Conservation (phyloP, 306 rosid genomes). For the Glycine latifolia region DNA sequence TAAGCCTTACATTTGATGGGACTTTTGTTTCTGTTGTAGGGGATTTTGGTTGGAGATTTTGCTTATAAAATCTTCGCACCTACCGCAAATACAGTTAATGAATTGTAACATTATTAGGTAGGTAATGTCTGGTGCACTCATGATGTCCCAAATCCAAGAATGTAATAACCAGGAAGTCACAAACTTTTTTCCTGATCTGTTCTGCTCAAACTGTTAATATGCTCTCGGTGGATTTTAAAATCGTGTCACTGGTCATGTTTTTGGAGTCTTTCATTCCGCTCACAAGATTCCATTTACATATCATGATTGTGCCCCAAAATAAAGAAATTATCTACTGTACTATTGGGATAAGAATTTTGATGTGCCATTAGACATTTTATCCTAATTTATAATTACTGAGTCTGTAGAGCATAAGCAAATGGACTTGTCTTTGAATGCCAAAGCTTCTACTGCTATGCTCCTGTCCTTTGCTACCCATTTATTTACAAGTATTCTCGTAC, state of each 20-base stretch:
- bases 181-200: not conserved
- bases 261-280: not conserved
- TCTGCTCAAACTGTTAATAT: slow-evolving; percentile 17
- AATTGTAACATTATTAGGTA: not conserved
- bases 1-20: slow-evolving; percentile 16
- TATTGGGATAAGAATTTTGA: slow-evolving; percentile 8
- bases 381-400: not conserved
- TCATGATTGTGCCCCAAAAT: not conserved
- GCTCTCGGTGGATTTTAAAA: not conserved
- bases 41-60: slow-evolving; percentile 24
- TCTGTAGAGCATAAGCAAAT: not conserved
- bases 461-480: not conserved
- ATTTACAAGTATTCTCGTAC: not conserved
- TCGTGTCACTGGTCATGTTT: not conserved
- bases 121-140: not conserved
- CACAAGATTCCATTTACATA: not conserved
- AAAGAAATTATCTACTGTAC: not conserved
- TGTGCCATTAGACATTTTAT: not conserved
- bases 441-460: not conserved
- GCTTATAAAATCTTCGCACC: not conserved
- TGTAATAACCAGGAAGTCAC: slow-evolving; percentile 7
- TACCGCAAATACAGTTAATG: slow-evolving; percentile 14
- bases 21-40: slow-evolving; percentile 32
- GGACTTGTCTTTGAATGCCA: not conserved
- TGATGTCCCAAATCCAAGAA: not conserved